Evolutionary conservation across 768 basidiomycete species (phyloP).

Genomic region (Mycena crocata): DNA sequence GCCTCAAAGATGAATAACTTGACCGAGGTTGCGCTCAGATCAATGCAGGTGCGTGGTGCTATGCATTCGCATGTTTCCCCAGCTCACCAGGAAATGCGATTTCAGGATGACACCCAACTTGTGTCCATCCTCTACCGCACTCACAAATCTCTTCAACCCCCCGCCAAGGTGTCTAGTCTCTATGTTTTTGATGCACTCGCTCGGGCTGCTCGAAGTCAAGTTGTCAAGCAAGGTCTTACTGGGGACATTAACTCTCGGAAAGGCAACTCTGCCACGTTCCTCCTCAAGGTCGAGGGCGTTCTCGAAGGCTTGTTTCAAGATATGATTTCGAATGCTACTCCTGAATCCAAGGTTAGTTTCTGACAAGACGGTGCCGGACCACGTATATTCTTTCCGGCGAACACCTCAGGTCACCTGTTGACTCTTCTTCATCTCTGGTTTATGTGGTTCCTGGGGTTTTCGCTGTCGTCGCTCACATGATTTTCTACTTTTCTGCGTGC

Average conservation of each 20-base stretch:
- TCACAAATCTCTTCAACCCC: constrained; percentile 79
- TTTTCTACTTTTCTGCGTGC: constrained; percentile 41
- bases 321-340: constrained; percentile 71
- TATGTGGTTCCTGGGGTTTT: too few relatives aligned
- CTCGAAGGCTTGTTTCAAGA: constrained; percentile 91
- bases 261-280: constrained; percentile 85
- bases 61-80: neutral
- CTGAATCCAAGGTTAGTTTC: constrained; percentile 88
- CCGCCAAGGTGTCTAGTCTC: constrained; percentile 85
- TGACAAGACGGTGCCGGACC: constrained; percentile 14
- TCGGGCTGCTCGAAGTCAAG: constrained; percentile 79
- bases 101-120: constrained; percentile 86
- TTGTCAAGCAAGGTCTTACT: constrained; percentile 71
- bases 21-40: constrained; percentile 81
- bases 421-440: neutral
- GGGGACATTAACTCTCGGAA: constrained; percentile 65
- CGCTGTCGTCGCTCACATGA: constrained; percentile 46
- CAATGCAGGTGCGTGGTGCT: constrained; percentile 72
- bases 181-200: constrained; percentile 96
- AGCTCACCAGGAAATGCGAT: constrained; percentile 10
- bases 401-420: neutral
- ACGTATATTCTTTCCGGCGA: too few relatives aligned
- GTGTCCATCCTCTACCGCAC: constrained; percentile 91
- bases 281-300: constrained; percentile 90
- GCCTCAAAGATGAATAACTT: constrained; percentile 85